Percentiles rank a stretch among this genome's conserved stretches.
These are phyloP conservation scores for Bondarzewia mesenterica DNA, from an alignment of 1,284 basidiomycete genomes.

Conservation along the genomic window DNA sequence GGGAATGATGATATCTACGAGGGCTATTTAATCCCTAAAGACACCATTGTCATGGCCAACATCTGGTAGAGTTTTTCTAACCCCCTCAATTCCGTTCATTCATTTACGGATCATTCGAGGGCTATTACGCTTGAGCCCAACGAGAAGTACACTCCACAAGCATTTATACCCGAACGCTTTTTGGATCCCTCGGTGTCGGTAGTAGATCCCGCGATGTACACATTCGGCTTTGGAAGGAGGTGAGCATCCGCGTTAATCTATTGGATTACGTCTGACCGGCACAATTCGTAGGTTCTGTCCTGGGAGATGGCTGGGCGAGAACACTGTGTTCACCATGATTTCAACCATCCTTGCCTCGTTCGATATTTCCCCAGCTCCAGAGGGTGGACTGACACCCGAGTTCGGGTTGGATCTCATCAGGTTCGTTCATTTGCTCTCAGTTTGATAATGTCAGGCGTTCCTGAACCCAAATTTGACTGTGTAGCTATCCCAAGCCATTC, in stretches of 20 bases:
- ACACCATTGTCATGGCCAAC: constrained; percentile 11
- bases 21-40: constrained; percentile 10
- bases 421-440: not conserved
- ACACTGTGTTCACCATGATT: not conserved
- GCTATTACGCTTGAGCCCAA: not conserved
- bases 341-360: not conserved
- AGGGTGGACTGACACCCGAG: not conserved
- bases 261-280: not conserved
- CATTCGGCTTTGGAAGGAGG: constrained; percentile 13
- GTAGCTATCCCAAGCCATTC: not conserved
- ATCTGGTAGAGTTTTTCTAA: constrained; percentile 8
- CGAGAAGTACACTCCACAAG: constrained; percentile 13
- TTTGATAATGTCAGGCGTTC: not conserved
- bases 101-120: not conserved
- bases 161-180: constrained; percentile 6
- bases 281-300: not conserved
- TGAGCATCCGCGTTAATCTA: constrained; percentile 2
- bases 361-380: not conserved
- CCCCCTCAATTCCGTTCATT: not conserved
- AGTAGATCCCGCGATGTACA: not conserved
- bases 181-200: constrained; percentile 5
- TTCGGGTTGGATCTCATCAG: not conserved
- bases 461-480: not conserved
- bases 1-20: constrained; percentile 6
- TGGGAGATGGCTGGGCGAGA: not conserved